Evolutionary conservation across 495 filamentous ascomycete species (phyloP).

Genomic region (Lasiosphaeris hirsuta): DNA sequence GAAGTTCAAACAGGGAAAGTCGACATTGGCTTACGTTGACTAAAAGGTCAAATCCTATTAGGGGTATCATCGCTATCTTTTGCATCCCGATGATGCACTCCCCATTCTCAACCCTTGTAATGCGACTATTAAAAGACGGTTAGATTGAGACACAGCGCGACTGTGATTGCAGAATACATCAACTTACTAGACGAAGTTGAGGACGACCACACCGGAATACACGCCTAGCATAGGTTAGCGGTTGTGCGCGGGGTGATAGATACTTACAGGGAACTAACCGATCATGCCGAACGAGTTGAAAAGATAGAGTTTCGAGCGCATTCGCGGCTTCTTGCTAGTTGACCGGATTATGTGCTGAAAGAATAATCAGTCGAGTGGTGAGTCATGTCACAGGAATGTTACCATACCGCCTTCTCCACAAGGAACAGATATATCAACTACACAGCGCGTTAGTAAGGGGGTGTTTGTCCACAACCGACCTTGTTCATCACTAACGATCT

Average conservation of each 20-base stretch:
- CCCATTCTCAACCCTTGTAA: slow-evolving; percentile 43
- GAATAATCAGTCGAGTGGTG: slow-evolving; percentile 1
- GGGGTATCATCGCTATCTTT: slow-evolving; percentile 45
- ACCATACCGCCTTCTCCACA: slow-evolving; percentile 51
- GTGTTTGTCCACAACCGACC: no score
- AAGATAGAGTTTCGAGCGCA: slow-evolving; percentile 48
- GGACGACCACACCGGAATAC: slow-evolving; percentile 42
- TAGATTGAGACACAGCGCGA: not conserved
- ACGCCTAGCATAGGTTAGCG: slow-evolving; percentile 32
- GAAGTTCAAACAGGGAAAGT: not conserved
- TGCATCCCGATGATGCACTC: slow-evolving; percentile 53
- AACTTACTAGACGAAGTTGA: slow-evolving; percentile 52
- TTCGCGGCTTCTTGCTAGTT: slow-evolving; percentile 35
- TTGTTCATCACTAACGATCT: slow-evolving; percentile 35
- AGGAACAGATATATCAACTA: slow-evolving; percentile 53
- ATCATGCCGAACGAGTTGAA: slow-evolving; percentile 55
- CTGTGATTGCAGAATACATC: no score
- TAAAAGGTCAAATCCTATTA: slow-evolving; percentile 48
- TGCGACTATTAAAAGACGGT: slow-evolving; percentile 33
- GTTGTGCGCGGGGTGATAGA: not conserved
- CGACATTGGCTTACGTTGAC: slow-evolving; percentile 40
- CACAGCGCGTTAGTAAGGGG: not conserved
- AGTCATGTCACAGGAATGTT: not conserved
- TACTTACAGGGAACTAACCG: slow-evolving; percentile 24
- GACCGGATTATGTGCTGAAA: slow-evolving; percentile 48